Base-by-base conservation (phyloP, 2,329 filamentous ascomycete genomes). In the Aspergillus niger region DNA sequence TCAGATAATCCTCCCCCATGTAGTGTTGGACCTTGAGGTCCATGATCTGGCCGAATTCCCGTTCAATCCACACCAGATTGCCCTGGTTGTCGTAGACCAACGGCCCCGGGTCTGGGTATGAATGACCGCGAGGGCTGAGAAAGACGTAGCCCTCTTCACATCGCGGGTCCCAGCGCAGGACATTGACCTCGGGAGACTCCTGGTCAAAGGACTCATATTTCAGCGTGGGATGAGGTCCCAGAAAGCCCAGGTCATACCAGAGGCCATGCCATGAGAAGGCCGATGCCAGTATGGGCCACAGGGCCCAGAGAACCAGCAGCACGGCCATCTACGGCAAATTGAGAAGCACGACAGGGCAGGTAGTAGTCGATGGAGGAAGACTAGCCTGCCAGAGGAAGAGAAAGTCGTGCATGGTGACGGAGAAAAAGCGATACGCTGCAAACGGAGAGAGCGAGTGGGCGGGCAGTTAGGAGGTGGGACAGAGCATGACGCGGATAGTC, bases 1-100 rank as follows among this genome's bases (percentile, higher is more conserved):
- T 81, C 57, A 82, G 63, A 65, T 80, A 81, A 22, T 75, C 65
- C 61, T 81, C 64, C 8, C 76, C 79, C 57, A 73, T 74, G 60
- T 79, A 82, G 17, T 69, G 65, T 67, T 83, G 81, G 1, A 80
- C 76, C 64, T 78, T 77, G 13, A 82, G 72, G 61, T 82, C 80
- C 65, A 82, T 81, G 2, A 78, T 76, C 57, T 80, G 74, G 4
- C 69, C 72, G 38, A 67, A 73, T 28, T 73, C 70, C 57, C 71
- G 55, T 61, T 75, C 62, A 55, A 70, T 68, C 68, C 74, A 68
- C 53, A 76, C 58, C 28, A 74, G 49, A 60, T 76, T 60, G 11
- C 74, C 63, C 48, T 62, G 26, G 28, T 69, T 59, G 56, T 72
- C 65, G 61, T 75, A 66, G 4, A 83, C 79, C 53, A 79, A 75